Evolutionary conservation across 176 grass and related monocot species (phyloP), one percentile per base, ranked within the genome.

Genomic region (Bolboschoenus planiculmis): DNA sequence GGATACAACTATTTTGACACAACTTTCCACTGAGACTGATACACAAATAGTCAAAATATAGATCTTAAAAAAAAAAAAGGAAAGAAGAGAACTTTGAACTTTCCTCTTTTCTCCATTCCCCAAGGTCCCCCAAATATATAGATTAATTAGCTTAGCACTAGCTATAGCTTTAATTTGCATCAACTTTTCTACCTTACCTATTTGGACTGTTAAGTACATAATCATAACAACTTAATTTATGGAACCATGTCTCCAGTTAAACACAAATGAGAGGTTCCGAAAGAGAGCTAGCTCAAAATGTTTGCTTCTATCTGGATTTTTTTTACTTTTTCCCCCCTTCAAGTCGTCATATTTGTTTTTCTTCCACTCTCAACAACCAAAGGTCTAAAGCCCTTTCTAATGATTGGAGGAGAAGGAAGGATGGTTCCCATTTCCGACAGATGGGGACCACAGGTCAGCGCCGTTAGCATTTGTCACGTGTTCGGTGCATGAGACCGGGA

Each of bases 401-500:
- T 77, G 72, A 16, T 53, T 33, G 1, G 23, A 8, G 64, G 83
- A 68, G 11, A 47, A 46, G 0, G 72, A 30, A 21, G 6, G 44
- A 63, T 50, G 53, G 62, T 20, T 80, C 33, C 58, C 33, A 3
- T 84, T 86, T 26, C 50, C 31, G 15, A 31, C 70, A 0, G 80
- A 81, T 51, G 86, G 86, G 14, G 91, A 90, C 96, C 96, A 95
- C 7, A 95, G 43, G 79, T 99, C 96, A 14, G 84, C 92, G 53
- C 94, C 90, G 71, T 92, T 93, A 81, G 77, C 39, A 29, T 36
- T 42, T 40, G 92, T 82, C 67, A 99, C 82, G 79, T 91, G 91
- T 50, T 95, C 96, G 31, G 91, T 95, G 86, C 85, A 95, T 0
- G 96, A 76, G 4, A 91, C 10, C 26, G 96, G 96, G 51, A 99